These are phyloP conservation scores for Cucurbita ficifolia DNA, from an alignment of 306 rosid species.

Conservation along the genomic window DNA sequence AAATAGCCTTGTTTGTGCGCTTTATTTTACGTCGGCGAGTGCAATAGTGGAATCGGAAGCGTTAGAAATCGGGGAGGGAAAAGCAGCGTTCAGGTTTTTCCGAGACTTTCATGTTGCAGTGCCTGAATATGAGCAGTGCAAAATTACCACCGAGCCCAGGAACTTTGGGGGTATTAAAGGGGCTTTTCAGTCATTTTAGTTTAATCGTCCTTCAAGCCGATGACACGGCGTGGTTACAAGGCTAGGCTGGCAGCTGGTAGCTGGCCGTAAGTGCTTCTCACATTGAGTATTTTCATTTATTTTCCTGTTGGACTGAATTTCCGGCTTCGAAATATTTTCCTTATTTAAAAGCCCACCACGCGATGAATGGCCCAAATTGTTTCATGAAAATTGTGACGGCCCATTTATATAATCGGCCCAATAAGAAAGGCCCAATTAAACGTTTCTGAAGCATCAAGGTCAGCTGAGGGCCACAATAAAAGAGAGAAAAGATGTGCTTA, in stretches of 20 bases:
- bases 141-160: conserved; percentile 7
- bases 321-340: background rate
- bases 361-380: too few relatives aligned
- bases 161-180: background rate
- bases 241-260: conserved; percentile 7
- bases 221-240: conserved; percentile 21
- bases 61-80: conserved; percentile 57
- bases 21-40: background rate
- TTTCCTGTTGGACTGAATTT: background rate
- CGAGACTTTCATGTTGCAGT: background rate
- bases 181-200: background rate
- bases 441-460: background rate
- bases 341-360: background rate
- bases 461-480: too few relatives aligned
- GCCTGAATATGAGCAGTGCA: too few relatives aligned
- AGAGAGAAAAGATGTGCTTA: background rate
- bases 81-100: background rate
- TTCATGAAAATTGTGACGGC: background rate
- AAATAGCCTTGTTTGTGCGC: background rate
- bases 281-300: background rate
- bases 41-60: conserved; percentile 1
- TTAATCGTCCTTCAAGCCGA: background rate
- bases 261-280: background rate
- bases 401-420: background rate
- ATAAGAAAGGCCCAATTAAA: background rate